Evolutionary conservation across 179 eudicot genomes (phyloP).

Genomic region (Gypsophila paniculata): DNA sequence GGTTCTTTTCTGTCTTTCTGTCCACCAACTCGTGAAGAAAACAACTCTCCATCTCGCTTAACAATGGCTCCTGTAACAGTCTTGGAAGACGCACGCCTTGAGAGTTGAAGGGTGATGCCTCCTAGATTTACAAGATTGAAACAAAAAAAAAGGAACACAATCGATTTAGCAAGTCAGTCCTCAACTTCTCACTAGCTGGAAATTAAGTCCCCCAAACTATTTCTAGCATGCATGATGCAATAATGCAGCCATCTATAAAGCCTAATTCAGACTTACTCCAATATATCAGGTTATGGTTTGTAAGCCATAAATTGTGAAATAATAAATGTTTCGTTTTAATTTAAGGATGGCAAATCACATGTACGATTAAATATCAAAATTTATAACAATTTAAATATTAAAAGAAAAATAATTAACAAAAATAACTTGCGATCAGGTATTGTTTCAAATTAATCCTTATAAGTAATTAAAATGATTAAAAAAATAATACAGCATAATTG

Average conservation of each 20-base stretch:
- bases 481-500: too few relatives aligned
- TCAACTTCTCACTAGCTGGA: not conserved
- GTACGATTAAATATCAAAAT: too few relatives aligned
- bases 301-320: not conserved
- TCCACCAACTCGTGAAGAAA: constrained; percentile 45
- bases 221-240: too few relatives aligned
- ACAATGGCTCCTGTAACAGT: constrained; percentile 56
- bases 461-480: too few relatives aligned
- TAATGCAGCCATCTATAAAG: not conserved
- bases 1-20: constrained; percentile 43
- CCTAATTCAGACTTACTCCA: not conserved
- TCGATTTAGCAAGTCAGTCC: not conserved
- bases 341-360: too few relatives aligned
- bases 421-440: too few relatives aligned
- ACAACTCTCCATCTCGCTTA: constrained; percentile 69
- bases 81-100: constrained; percentile 65
- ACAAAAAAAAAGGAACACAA: not conserved
- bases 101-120: constrained; percentile 25
- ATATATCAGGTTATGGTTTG: not conserved
- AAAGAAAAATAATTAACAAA: too few relatives aligned
- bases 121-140: constrained; percentile 32
- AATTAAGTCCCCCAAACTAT: not conserved
- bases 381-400: too few relatives aligned
- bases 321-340: too few relatives aligned
- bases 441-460: too few relatives aligned